phyloP scores from a whole-genome alignment of 1,284 basidiomycete species.

The Marasmius sp. region DNA sequence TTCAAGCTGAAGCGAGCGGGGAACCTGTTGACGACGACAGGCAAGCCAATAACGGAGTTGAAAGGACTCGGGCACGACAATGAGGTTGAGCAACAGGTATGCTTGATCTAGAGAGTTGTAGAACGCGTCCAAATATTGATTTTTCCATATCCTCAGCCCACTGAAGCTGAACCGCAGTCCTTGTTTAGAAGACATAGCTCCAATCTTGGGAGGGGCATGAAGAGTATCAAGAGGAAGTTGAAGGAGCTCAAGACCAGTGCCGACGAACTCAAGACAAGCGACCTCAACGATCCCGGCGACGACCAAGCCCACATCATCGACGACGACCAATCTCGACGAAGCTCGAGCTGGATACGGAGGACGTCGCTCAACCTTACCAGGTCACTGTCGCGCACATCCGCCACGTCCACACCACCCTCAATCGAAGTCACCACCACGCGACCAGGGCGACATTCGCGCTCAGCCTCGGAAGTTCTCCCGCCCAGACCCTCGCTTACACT shows the following conservation, averaged over 20 bases:
- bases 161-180: background rate
- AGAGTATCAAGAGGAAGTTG: constrained; percentile 4
- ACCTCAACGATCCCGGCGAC: background rate
- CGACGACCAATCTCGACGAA: background rate
- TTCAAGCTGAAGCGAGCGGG: constrained; percentile 1
- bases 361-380: background rate
- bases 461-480: background rate
- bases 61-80: background rate
- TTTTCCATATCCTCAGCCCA: background rate
- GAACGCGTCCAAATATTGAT: background rate
- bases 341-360: background rate
- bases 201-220: constrained; percentile 1
- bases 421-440: background rate
- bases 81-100: background rate
- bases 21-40: background rate
- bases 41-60: background rate
- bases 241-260: background rate
- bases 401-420: background rate
- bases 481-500: background rate
- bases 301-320: background rate
- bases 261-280: background rate
- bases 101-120: background rate
- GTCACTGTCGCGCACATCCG: background rate
- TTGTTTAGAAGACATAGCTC: constrained; percentile 1
- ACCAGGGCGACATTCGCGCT: background rate